Evolutionary conservation across 1,139 yeast genomes (phyloP).

Genomic region (Lodderomyces parapsilosis): DNA sequence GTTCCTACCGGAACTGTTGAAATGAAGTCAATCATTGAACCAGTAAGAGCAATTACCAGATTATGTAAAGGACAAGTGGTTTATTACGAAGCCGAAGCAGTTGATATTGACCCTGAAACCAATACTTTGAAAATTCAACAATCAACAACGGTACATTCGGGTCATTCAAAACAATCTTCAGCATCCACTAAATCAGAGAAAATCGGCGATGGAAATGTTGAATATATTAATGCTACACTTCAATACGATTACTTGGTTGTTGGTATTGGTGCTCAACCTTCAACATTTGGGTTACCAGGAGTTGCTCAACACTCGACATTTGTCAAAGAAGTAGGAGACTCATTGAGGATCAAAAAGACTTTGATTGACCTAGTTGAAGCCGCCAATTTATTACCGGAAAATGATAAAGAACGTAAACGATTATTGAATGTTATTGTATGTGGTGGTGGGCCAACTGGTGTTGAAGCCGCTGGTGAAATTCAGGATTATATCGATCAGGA

Average conservation of each 20-base stretch:
- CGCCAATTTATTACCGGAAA: slow-evolving; percentile 70
- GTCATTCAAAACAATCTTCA: slow-evolving; percentile 51
- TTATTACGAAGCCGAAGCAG: slow-evolving; percentile 88
- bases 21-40: slow-evolving; percentile 83
- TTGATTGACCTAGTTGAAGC: slow-evolving; percentile 79
- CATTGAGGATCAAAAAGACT: slow-evolving; percentile 70
- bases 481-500: slow-evolving; percentile 94
- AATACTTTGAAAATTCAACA: slow-evolving; percentile 21
- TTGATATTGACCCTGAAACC: slow-evolving; percentile 64
- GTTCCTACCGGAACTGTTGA: slow-evolving; percentile 93
- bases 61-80: slow-evolving; percentile 69
- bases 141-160: slow-evolving; percentile 49
- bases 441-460: slow-evolving; percentile 97
- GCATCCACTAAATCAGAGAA: slow-evolving; percentile 23
- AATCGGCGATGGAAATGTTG: slow-evolving; percentile 45
- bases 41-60: slow-evolving; percentile 71
- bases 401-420: slow-evolving; percentile 75
- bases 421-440: slow-evolving; percentile 81
- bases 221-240: slow-evolving; percentile 46
- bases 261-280: slow-evolving; percentile 89
- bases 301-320: slow-evolving; percentile 82
- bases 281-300: slow-evolving; percentile 90
- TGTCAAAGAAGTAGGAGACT: slow-evolving; percentile 82
- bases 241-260: slow-evolving; percentile 77
- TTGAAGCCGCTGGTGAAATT: slow-evolving; percentile 90